A percentile compares a stretch with the other conserved stretches of the same genome.
phyloP scores from a whole-genome alignment of 169 alveolate species.

The Plasmodium blacklocki region DNA sequence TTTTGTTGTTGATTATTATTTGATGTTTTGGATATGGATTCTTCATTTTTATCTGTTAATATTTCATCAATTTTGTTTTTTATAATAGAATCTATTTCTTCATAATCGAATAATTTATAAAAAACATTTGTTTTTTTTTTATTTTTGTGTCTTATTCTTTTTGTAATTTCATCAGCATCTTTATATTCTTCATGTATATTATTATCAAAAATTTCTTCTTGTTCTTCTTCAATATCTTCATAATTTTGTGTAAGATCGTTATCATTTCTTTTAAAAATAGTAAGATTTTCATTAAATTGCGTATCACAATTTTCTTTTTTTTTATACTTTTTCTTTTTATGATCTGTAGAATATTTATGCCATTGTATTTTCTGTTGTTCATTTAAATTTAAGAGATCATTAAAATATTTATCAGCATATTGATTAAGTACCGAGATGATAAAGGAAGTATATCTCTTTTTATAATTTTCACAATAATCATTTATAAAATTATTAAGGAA shows the following conservation, averaged over 20 bases:
- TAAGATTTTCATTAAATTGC: neutral
- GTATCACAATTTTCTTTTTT: neutral
- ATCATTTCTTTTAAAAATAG: conserved; percentile 41
- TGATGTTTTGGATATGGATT: conserved; percentile 10
- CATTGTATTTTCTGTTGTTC: conserved; percentile 73
- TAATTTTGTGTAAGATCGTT: neutral
- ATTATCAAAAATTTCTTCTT: conserved; percentile 7
- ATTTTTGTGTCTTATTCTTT: conserved; percentile 63
- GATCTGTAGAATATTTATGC: conserved; percentile 37
- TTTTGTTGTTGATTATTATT: neutral
- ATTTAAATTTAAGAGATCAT: conserved; percentile 32
- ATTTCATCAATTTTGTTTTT: conserved; percentile 56
- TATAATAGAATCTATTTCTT: conserved; percentile 20
- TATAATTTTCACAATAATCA: conserved; percentile 69
- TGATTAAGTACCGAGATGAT: conserved; percentile 64
- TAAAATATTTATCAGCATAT: conserved; percentile 65
- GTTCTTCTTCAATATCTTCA: neutral
- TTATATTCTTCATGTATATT: conserved; percentile 42
- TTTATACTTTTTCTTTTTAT: conserved; percentile 30
- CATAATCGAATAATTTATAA: conserved; percentile 69
- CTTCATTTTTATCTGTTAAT: conserved; percentile 46
- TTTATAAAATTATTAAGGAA: conserved; percentile 50
- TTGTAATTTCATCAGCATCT: conserved; percentile 44
- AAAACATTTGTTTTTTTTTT: conserved; percentile 61
- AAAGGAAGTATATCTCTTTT: conserved; percentile 48